Evolutionary conservation across 108 stramenopile genomes (phyloP).

Genomic region (Craspedostauros australis): DNA sequence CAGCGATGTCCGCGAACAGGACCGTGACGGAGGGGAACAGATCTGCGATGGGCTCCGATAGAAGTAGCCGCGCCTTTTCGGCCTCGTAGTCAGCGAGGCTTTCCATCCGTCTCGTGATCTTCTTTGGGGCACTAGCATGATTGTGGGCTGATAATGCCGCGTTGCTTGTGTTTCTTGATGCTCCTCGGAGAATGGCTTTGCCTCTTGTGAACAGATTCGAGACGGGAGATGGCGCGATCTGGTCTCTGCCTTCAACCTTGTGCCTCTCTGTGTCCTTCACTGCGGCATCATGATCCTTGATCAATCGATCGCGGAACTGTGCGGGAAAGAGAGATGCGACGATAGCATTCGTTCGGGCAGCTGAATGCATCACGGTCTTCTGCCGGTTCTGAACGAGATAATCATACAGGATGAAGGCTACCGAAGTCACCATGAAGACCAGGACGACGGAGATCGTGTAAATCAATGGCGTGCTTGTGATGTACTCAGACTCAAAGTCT

Average conservation of each 20-base stretch:
- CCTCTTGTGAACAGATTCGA: too few species aligned
- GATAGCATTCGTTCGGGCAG: neutral
- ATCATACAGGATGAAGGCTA: conserved; percentile 2
- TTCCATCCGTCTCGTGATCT: too few species aligned
- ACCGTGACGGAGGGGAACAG: neutral
- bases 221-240: too few species aligned
- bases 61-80: too few species aligned
- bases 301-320: conserved; percentile 3
- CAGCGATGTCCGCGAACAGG: conserved; percentile 11
- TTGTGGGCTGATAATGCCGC: too few species aligned
- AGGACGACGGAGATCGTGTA: neutral
- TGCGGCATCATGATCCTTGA: neutral
- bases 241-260: neutral
- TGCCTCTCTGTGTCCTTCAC: neutral
- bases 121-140: too few species aligned
- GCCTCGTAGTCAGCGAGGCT: too few species aligned
- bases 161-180: neutral
- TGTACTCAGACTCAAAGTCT: neutral
- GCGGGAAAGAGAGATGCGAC: conserved; percentile 3
- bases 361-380: neutral
- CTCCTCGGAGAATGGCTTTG: neutral
- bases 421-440: neutral
- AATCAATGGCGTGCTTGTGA: neutral
- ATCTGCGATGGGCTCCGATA: conserved; percentile 5
- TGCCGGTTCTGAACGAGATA: conserved; percentile 6